A percentile compares a stretch with the other conserved stretches of the same genome.
These are phyloP conservation scores for Tolypocladium sp. DNA, from an alignment of 2,329 filamentous ascomycete genomes.

Conservation along the genomic window DNA sequence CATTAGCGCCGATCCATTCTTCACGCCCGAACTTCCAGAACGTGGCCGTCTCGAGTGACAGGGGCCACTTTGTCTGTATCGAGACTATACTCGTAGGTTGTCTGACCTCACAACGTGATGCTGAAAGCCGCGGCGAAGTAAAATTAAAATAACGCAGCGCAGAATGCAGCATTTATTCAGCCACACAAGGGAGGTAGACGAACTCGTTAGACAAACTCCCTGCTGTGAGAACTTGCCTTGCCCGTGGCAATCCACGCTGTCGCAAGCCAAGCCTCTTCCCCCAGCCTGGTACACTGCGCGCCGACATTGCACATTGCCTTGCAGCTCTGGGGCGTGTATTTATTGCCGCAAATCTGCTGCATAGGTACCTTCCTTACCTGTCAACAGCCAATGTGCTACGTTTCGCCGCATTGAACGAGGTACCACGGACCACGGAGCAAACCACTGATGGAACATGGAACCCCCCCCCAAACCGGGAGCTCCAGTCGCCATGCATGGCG, in stretches of 20 bases:
- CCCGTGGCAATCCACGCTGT: no score
- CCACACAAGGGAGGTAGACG: not conserved
- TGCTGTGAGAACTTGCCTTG: no score
- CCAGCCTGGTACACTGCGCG: no score
- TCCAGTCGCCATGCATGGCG: not conserved
- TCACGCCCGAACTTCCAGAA: constrained; percentile 4
- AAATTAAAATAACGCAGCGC: not conserved
- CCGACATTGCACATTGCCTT: no score
- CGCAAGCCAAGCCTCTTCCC: no score
- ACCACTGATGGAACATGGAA: not conserved
- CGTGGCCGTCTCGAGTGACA: not conserved
- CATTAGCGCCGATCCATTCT: constrained; percentile 25
- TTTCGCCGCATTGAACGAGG: not conserved
- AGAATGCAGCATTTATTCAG: not conserved
- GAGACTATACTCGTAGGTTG: not conserved
- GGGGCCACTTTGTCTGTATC: not conserved
- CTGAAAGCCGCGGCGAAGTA: not conserved
- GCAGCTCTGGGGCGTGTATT: no score
- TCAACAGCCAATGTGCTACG: not conserved
- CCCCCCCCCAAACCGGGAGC: not conserved
- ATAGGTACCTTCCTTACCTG: no score
- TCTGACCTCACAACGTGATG: not conserved
- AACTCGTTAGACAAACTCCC: no score
- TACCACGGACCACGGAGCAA: not conserved
- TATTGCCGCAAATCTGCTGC: no score